Conservation (phyloP, 495 filamentous ascomycete species). For the Annulohypoxylon stygium region DNA sequence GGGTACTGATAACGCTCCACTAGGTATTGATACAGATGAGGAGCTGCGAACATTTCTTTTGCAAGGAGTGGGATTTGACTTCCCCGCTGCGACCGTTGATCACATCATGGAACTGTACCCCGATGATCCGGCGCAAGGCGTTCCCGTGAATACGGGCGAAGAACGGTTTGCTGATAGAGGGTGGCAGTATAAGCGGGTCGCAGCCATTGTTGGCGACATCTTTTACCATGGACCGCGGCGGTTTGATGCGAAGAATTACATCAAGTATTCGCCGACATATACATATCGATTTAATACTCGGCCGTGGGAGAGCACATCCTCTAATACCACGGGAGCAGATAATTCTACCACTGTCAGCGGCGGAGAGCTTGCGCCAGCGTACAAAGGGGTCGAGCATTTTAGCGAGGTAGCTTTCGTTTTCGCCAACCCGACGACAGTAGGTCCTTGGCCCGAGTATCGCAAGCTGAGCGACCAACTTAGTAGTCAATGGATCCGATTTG, state of each 20-base stretch:
- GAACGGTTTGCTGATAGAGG: slow-evolving; percentile 49
- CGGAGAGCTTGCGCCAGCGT: slow-evolving; percentile 48
- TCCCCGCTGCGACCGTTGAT: slow-evolving; percentile 49
- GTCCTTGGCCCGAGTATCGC: slow-evolving; percentile 50
- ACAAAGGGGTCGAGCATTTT: slow-evolving; percentile 53
- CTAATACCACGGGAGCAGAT: slow-evolving; percentile 12
- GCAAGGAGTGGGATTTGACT: slow-evolving; percentile 39
- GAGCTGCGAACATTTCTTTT: slow-evolving; percentile 56
- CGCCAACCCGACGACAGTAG: slow-evolving; percentile 49
- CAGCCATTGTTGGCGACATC: slow-evolving; percentile 54
- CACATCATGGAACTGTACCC: slow-evolving; percentile 56
- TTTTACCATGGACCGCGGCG: slow-evolving; percentile 54
- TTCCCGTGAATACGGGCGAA: slow-evolving; percentile 50
- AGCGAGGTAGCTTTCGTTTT: slow-evolving; percentile 55
- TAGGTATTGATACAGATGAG: slow-evolving; percentile 59
- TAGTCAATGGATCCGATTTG: slow-evolving; percentile 53
- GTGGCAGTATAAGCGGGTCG: slow-evolving; percentile 53
- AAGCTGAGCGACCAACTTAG: slow-evolving; percentile 48
- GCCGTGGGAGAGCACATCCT: slow-evolving; percentile 39
- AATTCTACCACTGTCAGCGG: slow-evolving; percentile 10
- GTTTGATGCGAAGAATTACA: slow-evolving; percentile 48
- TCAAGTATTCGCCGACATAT: slow-evolving; percentile 44
- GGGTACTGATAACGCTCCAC: slow-evolving; percentile 68
- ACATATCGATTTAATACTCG: slow-evolving; percentile 54
- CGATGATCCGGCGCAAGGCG: slow-evolving; percentile 51